These are phyloP conservation scores for Ophiostoma sp. DNA, from an alignment of 2,329 filamentous ascomycete species.

Conservation along the genomic window DNA sequence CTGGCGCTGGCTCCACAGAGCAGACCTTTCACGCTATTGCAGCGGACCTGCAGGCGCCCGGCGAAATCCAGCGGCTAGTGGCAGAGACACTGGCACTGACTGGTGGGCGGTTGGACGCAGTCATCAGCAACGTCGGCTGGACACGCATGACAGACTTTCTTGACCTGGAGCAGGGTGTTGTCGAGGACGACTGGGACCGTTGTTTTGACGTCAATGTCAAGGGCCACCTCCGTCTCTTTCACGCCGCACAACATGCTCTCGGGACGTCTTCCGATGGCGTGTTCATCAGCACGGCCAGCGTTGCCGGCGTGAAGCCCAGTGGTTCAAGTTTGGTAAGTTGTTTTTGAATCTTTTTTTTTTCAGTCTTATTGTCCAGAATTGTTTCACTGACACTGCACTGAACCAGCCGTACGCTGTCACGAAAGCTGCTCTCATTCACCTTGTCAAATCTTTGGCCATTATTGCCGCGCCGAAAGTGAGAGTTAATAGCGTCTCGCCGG, in stretches of 20 bases:
- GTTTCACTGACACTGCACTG: too few relatives aligned
- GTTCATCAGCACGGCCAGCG: constrained; percentile 64
- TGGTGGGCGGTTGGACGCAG: constrained; percentile 67
- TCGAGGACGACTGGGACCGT: constrained; percentile 60
- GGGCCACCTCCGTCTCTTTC: constrained; percentile 60
- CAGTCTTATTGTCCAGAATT: too few relatives aligned
- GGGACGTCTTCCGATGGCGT: constrained; percentile 55
- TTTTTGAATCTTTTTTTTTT: too few relatives aligned
- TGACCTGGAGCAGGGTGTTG: constrained; percentile 53
- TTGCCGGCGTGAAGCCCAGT: constrained; percentile 64
- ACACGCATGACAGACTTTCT: constrained; percentile 48
- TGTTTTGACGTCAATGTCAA: constrained; percentile 65
- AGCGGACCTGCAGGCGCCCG: constrained; percentile 64
- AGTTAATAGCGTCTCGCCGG: constrained; percentile 60
- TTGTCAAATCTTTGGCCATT: constrained; percentile 54
- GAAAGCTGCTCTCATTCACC: constrained; percentile 69
- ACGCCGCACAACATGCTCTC: constrained; percentile 56
- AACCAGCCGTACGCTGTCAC: constrained; percentile 69
- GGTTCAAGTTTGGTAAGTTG: constrained; percentile 58
- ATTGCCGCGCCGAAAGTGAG: constrained; percentile 56
- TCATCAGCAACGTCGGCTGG: constrained; percentile 73
- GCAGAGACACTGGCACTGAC: constrained; percentile 58
- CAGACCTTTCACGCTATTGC: constrained; percentile 52
- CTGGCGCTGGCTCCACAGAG: neutral
- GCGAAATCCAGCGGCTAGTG: constrained; percentile 61